Conservation (phyloP, 768 basidiomycete species). For the Trametes meyenii region DNA sequence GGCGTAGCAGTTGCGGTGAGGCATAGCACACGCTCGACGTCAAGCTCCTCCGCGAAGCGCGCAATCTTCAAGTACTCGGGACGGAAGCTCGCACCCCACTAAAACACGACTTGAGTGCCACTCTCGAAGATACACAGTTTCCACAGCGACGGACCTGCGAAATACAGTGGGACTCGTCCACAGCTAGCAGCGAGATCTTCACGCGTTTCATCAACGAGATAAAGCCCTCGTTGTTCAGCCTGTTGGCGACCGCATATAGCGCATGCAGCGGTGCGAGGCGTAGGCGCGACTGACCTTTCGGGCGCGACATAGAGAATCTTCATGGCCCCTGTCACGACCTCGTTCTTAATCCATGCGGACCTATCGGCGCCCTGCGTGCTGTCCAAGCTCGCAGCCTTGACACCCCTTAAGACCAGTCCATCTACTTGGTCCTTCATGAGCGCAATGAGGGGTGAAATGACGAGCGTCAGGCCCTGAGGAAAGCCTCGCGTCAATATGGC, state of each 20-base stretch:
- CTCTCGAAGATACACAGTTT: background rate
- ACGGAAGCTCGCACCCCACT: constrained; percentile 50
- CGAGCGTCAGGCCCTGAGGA: constrained; percentile 76
- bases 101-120: background rate
- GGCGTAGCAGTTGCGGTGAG: constrained; percentile 51
- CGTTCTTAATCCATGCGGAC: constrained; percentile 38
- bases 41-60: constrained; percentile 48
- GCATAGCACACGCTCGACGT: constrained; percentile 48
- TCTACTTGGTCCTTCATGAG: constrained; percentile 91
- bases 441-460: constrained; percentile 87
- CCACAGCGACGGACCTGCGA: constrained; percentile 37
- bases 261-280: background rate
- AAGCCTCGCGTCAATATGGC: background rate
- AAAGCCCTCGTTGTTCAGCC: constrained; percentile 50
- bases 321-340: constrained; percentile 41
- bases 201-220: constrained; percentile 46
- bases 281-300: constrained; percentile 36
- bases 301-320: constrained; percentile 54
- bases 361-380: constrained; percentile 39
- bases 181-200: constrained; percentile 48
- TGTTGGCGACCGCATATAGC: constrained; percentile 9
- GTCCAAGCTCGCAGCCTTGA: constrained; percentile 63
- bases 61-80: constrained; percentile 46
- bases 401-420: constrained; percentile 59
- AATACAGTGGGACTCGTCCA: constrained; percentile 54